Base-by-base conservation (phyloP, 495 filamentous ascomycete species). In the Hypomontagnella monticulosa region DNA sequence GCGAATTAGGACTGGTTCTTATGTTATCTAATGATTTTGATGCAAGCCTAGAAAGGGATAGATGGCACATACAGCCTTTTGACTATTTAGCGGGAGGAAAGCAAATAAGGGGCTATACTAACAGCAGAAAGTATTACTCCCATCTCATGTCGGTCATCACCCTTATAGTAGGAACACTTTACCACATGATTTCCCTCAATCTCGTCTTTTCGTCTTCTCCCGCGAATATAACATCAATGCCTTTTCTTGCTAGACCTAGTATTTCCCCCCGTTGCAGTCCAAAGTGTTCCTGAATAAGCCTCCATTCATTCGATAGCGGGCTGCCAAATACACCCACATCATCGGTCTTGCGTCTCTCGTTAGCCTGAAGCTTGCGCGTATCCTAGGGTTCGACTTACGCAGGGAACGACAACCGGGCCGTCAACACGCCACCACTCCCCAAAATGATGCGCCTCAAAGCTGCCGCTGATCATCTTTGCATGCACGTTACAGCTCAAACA, bases 311-410 rank as follows among this genome's bases (percentile, higher is more conserved):
- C 10, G 89, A 93, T n/a, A 94, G 75, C 0, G 84, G 82, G 72
- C 89, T 93, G 38, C 85, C 87, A 57, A 96, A 94, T 37, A 95
- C 85, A 1, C 92, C 92, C 16, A 96, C 91, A 75, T 96, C 92
- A 75, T 96, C 92, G 1, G 91, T 96, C 91, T 93, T 62, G n/a
- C 15, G 10, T 20, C n/a, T 37, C 14, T 49, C 32, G 30, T 67
- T 43, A 53, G 52, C 34, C 41, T 47, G n/a, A 50, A n/a, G 43
- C 10, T 14, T n/a, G n/a, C n/a, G n/a, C 37, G 23, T 38, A 59
- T 37, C 8, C 4, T 20, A 14, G 27, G n/a, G 18, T 27, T 55
- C 27, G 30, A 57, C 77, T 71, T 66, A 78, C 78, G 42, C 78
- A 74, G 44, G 79, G 64, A 18, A 77, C 73, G 4, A 80, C 76